Evolutionary conservation across 2,329 filamentous ascomycete genomes (phyloP).

Genomic region (Mycosphaerella arachidis): DNA sequence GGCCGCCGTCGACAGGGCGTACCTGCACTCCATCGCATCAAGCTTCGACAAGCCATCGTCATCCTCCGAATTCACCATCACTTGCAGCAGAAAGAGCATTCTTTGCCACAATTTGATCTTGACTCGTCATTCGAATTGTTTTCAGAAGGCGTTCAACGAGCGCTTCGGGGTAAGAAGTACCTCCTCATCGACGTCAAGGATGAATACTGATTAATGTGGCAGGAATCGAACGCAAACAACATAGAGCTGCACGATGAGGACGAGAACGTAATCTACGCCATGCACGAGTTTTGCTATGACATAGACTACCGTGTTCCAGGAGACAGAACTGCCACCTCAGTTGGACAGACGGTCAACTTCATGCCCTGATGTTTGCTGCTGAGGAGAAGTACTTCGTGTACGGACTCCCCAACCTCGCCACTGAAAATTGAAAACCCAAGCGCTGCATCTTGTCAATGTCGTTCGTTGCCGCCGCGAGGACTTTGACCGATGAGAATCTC

Average conservation of each 20-base stretch:
- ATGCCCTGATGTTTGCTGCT: neutral
- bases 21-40: neutral
- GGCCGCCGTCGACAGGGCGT: neutral
- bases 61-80: neutral
- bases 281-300: neutral
- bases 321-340: neutral
- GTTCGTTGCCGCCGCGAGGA: neutral
- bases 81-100: neutral
- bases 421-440: neutral
- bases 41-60: neutral
- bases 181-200: neutral
- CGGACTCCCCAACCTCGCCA: neutral
- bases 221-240: neutral
- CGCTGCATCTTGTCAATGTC: neutral
- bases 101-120: neutral
- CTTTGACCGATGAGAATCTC: neutral
- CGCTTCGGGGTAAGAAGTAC: neutral
- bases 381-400: neutral
- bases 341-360: neutral
- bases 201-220: neutral
- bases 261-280: neutral
- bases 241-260: neutral
- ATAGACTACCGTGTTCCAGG: neutral
- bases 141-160: neutral
- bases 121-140: neutral